Evolutionary conservation across 2,329 filamentous ascomycete genomes (phyloP), one percentile per base, ranked within the genome.

Genomic region (Colletotrichum tofieldiae): DNA sequence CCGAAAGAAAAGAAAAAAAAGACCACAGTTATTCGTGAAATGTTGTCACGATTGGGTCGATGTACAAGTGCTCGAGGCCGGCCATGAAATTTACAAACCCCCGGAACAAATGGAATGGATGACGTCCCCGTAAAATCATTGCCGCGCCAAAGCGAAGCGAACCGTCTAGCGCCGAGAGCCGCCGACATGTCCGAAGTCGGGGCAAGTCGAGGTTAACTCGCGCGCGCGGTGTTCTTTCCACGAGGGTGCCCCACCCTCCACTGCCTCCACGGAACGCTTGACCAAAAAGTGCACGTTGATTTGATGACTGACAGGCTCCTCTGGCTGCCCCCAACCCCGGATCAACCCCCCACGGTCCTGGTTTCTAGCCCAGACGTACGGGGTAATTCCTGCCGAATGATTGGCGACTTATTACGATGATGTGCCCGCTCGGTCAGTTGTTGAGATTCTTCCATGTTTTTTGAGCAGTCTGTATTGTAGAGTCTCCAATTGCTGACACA

Each of bases 341-440:
- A 58, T 70, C 51, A 52, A 62, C 45, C 45, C 67, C 70, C 70
- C 62, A 60, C 55, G 43, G 62, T 63, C 43, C 65, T 59, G 59
- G 43, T 62, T 45, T 49, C 65, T 63, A 39, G 35, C 43, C 45
- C 52, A 63, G 65, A 71, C 73, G 71, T 72, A 75, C 76, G 75
- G 76, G 76, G 76, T 67, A 77, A 76, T 76, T 75, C 67, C 69
- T 54, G 71, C 75, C 76, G 76, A 77, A 75, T 65, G 52, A 47
- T 49, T 65, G 54, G 66, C 66, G 66, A 65, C 70, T 72, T 72
- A 72, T 47, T 72, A 72, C 65, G 26, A 65, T 60, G 70, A 65
- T 70, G 60, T 70, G 45, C 65, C 70, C 70, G 60, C 70, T 60
- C 35, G 37, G 52, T 32, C 32, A 26, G 47, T 60, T 51, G 29